Conservation (phyloP, 2,329 filamentous ascomycete species). For the Ophiostoma sp. region DNA sequence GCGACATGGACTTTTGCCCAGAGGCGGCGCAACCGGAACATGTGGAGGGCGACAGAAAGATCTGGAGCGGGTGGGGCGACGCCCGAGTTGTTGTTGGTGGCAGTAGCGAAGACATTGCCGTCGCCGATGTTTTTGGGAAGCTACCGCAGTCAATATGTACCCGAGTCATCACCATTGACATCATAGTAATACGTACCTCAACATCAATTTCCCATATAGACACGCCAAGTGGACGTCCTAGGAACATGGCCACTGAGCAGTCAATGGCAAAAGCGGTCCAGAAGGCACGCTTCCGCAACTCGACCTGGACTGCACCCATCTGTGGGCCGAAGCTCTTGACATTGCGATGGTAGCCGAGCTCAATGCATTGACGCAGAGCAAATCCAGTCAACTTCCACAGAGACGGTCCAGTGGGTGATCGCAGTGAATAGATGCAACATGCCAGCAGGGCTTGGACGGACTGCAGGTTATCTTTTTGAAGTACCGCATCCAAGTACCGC, state of each 20-base stretch:
- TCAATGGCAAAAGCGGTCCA: slow-evolving; percentile 10
- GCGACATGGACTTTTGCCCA: background rate
- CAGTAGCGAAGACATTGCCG: background rate
- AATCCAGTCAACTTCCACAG: background rate
- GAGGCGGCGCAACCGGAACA: background rate
- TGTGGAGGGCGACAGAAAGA: background rate
- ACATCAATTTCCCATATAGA: background rate
- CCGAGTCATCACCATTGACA: too few species aligned
- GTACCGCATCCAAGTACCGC: background rate
- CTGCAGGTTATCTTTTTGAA: slow-evolving; percentile 1
- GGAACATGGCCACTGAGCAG: slow-evolving; percentile 6
- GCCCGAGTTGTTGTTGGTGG: background rate
- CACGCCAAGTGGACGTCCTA: background rate
- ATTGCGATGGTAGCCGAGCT: background rate
- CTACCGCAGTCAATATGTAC: background rate
- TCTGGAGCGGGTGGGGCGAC: background rate
- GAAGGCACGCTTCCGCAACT: background rate
- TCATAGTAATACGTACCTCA: too few species aligned
- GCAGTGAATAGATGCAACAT: background rate
- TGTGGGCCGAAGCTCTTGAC: background rate
- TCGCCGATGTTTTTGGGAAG: background rate
- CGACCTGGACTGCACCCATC: background rate
- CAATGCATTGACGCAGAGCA: background rate
- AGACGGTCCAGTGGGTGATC: background rate
- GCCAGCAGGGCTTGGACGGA: background rate